These are phyloP conservation scores for Leccinum subtestaceum DNA, from an alignment of 768 basidiomycete species.

Conservation along the genomic window DNA sequence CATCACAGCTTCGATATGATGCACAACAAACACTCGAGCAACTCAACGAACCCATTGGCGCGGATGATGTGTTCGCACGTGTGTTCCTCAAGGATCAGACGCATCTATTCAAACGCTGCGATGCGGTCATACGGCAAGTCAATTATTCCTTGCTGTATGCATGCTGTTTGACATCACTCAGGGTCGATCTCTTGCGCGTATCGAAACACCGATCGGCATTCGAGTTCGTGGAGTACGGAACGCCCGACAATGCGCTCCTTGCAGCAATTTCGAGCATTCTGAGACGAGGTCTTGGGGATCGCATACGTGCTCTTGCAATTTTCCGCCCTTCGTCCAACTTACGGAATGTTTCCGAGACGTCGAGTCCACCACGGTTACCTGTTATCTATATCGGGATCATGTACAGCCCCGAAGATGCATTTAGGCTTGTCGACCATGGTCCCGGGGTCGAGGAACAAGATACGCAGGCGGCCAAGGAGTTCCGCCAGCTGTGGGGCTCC, in stretches of 20 bases:
- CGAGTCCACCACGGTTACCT: conserved; percentile 47
- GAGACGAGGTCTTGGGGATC: conserved; percentile 68
- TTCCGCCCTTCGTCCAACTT: conserved; percentile 48
- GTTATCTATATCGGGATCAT: conserved; percentile 71
- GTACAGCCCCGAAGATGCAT: conserved; percentile 64
- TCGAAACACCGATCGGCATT: conserved; percentile 44
- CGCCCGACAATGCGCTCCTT: conserved; percentile 52
- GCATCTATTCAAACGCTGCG: conserved; percentile 67
- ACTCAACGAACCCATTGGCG: conserved; percentile 46
- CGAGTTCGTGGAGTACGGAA: conserved; percentile 51
- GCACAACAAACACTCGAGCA: conserved; percentile 68
- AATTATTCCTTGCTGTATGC: background rate
- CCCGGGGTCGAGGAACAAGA: too few relatives aligned
- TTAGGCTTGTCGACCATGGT: too few relatives aligned
- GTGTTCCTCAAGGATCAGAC: conserved; percentile 74
- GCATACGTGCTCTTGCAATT: conserved; percentile 62
- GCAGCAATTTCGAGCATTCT: conserved; percentile 49
- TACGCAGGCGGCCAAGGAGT: conserved; percentile 46
- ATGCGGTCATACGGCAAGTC: conserved; percentile 62
- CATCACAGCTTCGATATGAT: conserved; percentile 67
- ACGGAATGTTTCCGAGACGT: conserved; percentile 51
- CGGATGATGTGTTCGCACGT: conserved; percentile 64
- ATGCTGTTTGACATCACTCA: conserved; percentile 23
- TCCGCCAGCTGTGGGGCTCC: conserved; percentile 86
- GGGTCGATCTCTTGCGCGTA: conserved; percentile 45